Percentiles rank a stretch among this genome's conserved stretches.
These are phyloP conservation scores for Triticum dicoccoides DNA, from an alignment of 176 grass and related monocot species.

Conservation along the genomic window DNA sequence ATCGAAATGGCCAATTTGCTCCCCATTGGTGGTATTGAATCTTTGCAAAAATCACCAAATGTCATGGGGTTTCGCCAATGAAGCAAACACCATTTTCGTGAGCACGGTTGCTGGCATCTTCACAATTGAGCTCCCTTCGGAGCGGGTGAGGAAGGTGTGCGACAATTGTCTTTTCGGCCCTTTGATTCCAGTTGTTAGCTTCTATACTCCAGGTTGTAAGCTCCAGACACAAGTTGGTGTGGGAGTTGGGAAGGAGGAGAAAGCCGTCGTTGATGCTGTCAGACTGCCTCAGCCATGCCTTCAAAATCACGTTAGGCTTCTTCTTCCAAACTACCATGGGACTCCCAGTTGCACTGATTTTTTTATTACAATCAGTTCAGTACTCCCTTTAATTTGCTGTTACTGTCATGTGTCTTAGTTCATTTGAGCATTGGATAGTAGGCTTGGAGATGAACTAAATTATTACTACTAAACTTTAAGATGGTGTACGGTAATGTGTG, in stretches of 20 bases:
- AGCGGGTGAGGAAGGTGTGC: background rate
- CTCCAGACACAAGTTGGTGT: constrained; percentile 23
- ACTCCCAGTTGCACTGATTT: background rate
- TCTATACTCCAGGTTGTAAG: too few species aligned
- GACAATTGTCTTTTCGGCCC: background rate
- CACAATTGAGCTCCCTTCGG: background rate
- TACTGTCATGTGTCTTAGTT: background rate
- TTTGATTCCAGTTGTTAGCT: background rate
- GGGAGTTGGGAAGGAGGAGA: too few species aligned
- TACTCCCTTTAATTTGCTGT: background rate
- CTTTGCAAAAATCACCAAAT: background rate
- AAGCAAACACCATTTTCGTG: background rate
- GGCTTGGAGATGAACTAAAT: too few species aligned
- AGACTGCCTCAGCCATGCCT: constrained; percentile 71
- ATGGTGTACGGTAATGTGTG: too few species aligned
- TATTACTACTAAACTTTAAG: too few species aligned
- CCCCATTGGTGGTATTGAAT: background rate
- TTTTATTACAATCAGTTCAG: background rate
- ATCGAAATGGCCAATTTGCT: background rate
- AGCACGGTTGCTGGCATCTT: background rate
- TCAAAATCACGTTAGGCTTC: constrained; percentile 74
- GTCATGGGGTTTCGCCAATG: background rate
- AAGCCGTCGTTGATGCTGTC: constrained; percentile 4
- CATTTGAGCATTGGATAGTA: too few species aligned
- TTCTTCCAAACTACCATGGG: background rate